Conservation (phyloP, 1,284 basidiomycete species). For the Ganoderma multipileum region DNA sequence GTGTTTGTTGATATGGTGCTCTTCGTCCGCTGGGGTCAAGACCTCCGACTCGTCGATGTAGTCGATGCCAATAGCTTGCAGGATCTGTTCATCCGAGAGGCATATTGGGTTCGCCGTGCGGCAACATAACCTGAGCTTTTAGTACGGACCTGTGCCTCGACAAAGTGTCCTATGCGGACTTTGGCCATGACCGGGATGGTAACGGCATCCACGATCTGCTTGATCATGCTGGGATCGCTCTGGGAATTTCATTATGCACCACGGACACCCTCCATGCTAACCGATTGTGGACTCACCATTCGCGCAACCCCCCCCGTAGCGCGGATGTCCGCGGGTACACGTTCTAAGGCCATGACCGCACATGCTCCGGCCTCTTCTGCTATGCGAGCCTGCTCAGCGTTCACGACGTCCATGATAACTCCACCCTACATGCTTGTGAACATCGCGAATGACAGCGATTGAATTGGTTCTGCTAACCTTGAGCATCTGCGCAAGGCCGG, state of each 20-base stretch:
- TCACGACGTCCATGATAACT: slow-evolving; percentile 94
- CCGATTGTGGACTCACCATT: slow-evolving; percentile 67
- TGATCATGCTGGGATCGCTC: slow-evolving; percentile 98
- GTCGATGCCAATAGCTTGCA: slow-evolving; percentile 95
- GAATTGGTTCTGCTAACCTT: slow-evolving; percentile 60
- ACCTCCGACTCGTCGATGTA: slow-evolving; percentile 99
- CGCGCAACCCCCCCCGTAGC: slow-evolving; percentile 90
- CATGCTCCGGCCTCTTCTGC: slow-evolving; percentile 98
- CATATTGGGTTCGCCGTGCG: background rate
- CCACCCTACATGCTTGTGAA: slow-evolving; percentile 61
- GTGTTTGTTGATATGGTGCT: slow-evolving; percentile 88
- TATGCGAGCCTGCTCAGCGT: slow-evolving; percentile 91
- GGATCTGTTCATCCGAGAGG: slow-evolving; percentile 65
- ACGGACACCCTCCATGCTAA: slow-evolving; percentile 3
- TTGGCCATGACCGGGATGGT: slow-evolving; percentile 96
- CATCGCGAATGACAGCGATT: slow-evolving; percentile 17
- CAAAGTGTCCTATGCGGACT: slow-evolving; percentile 96
- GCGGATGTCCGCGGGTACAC: slow-evolving; percentile 96
- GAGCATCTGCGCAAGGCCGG: slow-evolving; percentile 93
- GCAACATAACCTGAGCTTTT: background rate
- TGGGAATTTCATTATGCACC: slow-evolving; percentile 39
- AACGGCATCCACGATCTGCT: slow-evolving; percentile 91
- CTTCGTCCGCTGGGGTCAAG: slow-evolving; percentile 93
- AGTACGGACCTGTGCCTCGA: slow-evolving; percentile 83
- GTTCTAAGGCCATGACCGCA: slow-evolving; percentile 97